A percentile compares a stretch with the other conserved stretches of the same genome.
Conservation (phyloP, 352 stramenopile species). For the Pythium plurisporium region DNA sequence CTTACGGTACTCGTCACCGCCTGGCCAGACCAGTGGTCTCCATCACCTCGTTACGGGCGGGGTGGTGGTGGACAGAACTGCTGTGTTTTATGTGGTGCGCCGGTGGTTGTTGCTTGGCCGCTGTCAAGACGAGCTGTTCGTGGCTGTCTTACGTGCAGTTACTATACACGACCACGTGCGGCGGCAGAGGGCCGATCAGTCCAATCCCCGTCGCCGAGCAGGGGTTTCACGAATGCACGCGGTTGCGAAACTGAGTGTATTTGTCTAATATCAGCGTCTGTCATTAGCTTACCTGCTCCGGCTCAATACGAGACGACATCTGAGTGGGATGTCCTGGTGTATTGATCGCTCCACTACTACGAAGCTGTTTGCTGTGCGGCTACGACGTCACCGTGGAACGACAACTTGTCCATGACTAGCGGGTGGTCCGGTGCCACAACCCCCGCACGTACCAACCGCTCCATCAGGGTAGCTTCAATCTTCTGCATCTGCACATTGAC, state of each 20-base stretch:
- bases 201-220: too few species aligned
- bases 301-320: neutral
- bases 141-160: too few species aligned
- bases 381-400: neutral
- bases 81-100: too few species aligned
- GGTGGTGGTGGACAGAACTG: too few species aligned
- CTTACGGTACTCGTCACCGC: slow-evolving; percentile 12
- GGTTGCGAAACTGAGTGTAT: neutral
- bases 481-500: slow-evolving; percentile 68
- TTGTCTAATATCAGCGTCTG: neutral
- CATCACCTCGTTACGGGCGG: too few species aligned
- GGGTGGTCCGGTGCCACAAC: slow-evolving; percentile 41
- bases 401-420: slow-evolving; percentile 18
- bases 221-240: neutral
- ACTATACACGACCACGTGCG: too few species aligned
- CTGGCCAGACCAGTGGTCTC: too few species aligned
- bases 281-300: neutral
- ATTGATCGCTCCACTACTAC: too few species aligned
- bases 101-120: too few species aligned
- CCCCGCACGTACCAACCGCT: slow-evolving; percentile 36
- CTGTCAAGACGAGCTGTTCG: too few species aligned
- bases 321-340: too few species aligned
- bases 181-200: too few species aligned
- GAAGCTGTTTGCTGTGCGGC: neutral
- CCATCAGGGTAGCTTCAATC: slow-evolving; percentile 59